These are phyloP conservation scores for Dalbergia cochinchinensis DNA, from an alignment of 306 rosid species.

Conservation along the genomic window DNA sequence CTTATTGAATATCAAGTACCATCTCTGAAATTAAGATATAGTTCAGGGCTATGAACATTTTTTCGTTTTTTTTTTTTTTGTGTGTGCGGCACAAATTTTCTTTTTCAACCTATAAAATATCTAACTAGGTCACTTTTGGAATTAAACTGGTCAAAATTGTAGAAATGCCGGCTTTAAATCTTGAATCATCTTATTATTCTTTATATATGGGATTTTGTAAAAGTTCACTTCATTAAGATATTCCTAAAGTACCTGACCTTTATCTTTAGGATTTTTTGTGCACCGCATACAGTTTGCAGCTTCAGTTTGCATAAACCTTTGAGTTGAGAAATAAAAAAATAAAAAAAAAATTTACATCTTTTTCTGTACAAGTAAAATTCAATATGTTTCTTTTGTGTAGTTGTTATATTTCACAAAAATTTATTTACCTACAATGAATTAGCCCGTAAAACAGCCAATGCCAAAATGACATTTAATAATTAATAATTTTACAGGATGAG, in stretches of 20 bases:
- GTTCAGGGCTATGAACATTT: constrained; percentile 7
- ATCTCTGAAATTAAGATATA: constrained; percentile 41
- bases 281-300: neutral
- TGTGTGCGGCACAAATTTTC: neutral
- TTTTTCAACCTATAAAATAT: neutral
- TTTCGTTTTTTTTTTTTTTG: neutral
- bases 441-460: neutral
- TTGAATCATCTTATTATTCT: neutral
- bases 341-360: too few relatives aligned
- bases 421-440: neutral
- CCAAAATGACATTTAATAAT: neutral
- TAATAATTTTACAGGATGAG: constrained; percentile 61
- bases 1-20: constrained; percentile 42
- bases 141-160: neutral
- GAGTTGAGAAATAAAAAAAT: neutral
- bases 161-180: neutral
- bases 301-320: neutral
- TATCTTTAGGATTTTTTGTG: neutral
- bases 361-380: neutral
- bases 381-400: neutral
- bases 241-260: neutral
- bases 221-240: neutral
- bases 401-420: neutral
- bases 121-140: neutral
- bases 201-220: neutral